Evolutionary conservation across 1,284 basidiomycete genomes (phyloP).

Genomic region (Dichomitus squalens): DNA sequence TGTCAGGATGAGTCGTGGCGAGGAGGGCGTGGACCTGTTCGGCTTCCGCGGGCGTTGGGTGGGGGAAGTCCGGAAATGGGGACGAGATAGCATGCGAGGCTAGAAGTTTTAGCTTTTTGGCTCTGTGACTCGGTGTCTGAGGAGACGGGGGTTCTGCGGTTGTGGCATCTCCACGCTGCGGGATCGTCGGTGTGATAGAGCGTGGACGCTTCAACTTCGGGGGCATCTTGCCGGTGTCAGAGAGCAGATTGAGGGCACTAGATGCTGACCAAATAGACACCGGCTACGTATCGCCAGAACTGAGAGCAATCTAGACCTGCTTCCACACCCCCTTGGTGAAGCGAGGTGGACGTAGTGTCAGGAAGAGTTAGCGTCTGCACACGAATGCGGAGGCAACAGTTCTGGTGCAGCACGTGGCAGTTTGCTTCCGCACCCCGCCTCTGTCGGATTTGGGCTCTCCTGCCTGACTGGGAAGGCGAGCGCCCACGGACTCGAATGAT

Average conservation of each 20-base stretch:
- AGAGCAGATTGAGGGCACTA: neutral
- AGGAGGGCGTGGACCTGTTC: conserved; percentile 51
- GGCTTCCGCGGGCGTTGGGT: conserved; percentile 54
- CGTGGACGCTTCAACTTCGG: conserved; percentile 29
- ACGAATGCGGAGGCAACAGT: neutral
- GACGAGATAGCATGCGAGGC: conserved; percentile 45
- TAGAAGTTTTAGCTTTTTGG: conserved; percentile 57
- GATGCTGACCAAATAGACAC: neutral
- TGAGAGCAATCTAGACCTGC: neutral
- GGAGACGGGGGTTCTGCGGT: neutral
- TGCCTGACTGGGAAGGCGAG: neutral
- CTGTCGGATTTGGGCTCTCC: neutral
- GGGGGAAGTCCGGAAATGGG: conserved; percentile 55
- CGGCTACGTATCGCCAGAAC: neutral
- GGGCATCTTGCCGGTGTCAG: conserved; percentile 17
- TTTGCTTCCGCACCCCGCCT: conserved; percentile 15
- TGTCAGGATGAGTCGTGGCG: conserved; percentile 33
- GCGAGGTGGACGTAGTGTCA: neutral
- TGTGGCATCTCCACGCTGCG: conserved; percentile 8
- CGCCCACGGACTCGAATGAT: neutral
- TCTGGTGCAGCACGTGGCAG: conserved; percentile 13
- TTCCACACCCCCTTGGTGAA: neutral
- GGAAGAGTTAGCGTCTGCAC: neutral
- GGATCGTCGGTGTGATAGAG: conserved; percentile 15
- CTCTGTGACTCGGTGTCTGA: conserved; percentile 22